Evolutionary conservation across 148 eudicot genomes (phyloP).

Genomic region (Suaeda aralocaspica): DNA sequence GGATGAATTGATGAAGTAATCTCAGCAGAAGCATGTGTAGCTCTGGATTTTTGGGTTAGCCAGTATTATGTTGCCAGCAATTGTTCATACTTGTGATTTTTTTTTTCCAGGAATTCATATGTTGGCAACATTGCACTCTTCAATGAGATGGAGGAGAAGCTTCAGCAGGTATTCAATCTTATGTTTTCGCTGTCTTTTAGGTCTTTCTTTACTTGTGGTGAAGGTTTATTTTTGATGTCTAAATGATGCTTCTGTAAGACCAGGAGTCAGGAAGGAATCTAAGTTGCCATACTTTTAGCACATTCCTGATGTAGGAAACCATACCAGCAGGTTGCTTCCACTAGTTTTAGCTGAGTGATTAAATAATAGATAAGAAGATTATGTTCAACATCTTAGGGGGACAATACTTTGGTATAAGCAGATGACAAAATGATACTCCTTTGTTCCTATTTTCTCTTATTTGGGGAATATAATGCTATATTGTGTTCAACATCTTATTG

Average conservation of each 20-base stretch:
- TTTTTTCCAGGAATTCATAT: slow-evolving; percentile 62
- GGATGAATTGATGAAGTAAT: background rate
- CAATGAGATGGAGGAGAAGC: slow-evolving; percentile 72
- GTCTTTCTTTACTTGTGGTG: background rate
- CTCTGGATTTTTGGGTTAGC: background rate
- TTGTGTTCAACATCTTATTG: too few species aligned
- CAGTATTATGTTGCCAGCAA: background rate
- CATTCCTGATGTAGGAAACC: too few species aligned
- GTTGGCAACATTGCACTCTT: slow-evolving; percentile 77
- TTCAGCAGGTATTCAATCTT: slow-evolving; percentile 57
- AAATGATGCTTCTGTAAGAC: background rate
- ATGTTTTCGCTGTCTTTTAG: background rate
- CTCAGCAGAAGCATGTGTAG: slow-evolving; percentile 5
- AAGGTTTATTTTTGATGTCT: background rate
- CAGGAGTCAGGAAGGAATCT: background rate
- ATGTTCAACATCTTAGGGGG: too few species aligned
- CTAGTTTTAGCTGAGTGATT: too few species aligned
- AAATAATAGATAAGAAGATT: too few species aligned
- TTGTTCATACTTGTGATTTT: slow-evolving; percentile 9
- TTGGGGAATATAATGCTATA: too few species aligned
- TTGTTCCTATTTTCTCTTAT: too few species aligned
- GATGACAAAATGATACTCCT: too few species aligned
- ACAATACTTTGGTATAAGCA: too few species aligned
- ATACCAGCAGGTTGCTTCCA: too few species aligned
- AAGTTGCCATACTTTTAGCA: background rate